These are phyloP conservation scores for Stachybotrys echinatus DNA, from an alignment of 2,329 filamentous ascomycete genomes.

Conservation along the genomic window DNA sequence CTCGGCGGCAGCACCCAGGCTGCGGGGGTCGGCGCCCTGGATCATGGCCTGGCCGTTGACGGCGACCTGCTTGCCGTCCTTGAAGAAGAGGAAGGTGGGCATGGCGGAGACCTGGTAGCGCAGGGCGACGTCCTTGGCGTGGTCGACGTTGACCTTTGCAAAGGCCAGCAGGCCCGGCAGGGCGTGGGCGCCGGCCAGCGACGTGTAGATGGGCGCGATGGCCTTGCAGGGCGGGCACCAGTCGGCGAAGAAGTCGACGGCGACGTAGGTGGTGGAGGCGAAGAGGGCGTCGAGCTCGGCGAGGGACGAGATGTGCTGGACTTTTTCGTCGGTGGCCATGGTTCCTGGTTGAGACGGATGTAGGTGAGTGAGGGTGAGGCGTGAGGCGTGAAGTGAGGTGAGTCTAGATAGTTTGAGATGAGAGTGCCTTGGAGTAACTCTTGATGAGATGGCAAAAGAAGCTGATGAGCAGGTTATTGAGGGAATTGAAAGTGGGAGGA, in stretches of 20 bases:
- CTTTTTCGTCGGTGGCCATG: slow-evolving; percentile 16
- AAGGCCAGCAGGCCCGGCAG: slow-evolving; percentile 56
- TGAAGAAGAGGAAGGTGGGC: slow-evolving; percentile 84
- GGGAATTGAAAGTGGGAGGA: no score
- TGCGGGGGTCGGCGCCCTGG: slow-evolving; percentile 25
- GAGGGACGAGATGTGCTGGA: slow-evolving; percentile 23
- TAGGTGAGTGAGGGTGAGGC: no score
- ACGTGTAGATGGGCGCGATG: slow-evolving; percentile 64
- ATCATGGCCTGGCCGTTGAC: slow-evolving; percentile 24
- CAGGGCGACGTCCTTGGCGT: slow-evolving; percentile 66
- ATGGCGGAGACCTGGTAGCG: slow-evolving; percentile 79
- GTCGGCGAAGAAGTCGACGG: slow-evolving; percentile 79
- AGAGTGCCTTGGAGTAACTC: no score
- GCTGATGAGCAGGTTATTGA: no score
- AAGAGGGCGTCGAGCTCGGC: slow-evolving; percentile 19
- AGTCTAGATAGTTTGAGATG: no score
- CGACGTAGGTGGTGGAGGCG: slow-evolving; percentile 48
- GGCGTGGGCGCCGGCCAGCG: slow-evolving; percentile 13
- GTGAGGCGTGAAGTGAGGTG: no score
- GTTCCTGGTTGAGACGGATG: not conserved
- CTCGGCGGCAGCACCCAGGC: slow-evolving; percentile 26
- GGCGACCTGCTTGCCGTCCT: slow-evolving; percentile 52
- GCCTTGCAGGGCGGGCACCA: slow-evolving; percentile 94
- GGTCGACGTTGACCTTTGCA: slow-evolving; percentile 85
- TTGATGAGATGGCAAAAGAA: no score